A percentile compares a stretch with the other conserved stretches of the same genome.
phyloP scores from a whole-genome alignment of 2,329 filamentous ascomycete species.

The Aspergillus costaricaensis region DNA sequence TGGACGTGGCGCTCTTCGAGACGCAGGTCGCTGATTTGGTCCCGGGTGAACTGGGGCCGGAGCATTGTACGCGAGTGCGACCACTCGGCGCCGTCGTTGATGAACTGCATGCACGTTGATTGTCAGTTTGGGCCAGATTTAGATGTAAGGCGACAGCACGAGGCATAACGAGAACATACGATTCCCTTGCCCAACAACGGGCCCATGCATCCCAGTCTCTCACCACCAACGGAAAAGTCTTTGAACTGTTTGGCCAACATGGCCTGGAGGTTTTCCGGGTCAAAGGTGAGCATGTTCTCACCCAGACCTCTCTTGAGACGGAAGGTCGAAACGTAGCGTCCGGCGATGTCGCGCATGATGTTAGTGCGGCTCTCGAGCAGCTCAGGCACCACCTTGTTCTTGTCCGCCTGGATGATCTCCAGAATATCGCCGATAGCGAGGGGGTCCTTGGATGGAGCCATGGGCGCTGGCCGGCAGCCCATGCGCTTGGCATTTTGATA shows the following conservation, averaged over 20 bases:
- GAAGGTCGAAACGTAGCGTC: constrained; percentile 30
- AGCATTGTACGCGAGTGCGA: constrained; percentile 77
- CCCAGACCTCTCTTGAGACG: constrained; percentile 23
- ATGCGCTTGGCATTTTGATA: no score
- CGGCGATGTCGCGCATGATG: constrained; percentile 24
- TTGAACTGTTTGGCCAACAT: constrained; percentile 79
- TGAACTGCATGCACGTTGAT: constrained; percentile 38
- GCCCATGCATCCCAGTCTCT: constrained; percentile 64
- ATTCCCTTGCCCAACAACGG: constrained; percentile 49
- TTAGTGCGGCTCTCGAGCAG: constrained; percentile 24
- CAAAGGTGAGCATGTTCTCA: constrained; percentile 32
- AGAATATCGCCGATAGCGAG: constrained; percentile 23
- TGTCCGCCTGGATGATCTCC: constrained; percentile 31
- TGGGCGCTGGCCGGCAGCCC: no score
- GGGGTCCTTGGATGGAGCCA: no score
- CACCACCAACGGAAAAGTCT: constrained; percentile 77
- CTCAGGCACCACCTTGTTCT: constrained; percentile 26
- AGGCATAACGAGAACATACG: constrained; percentile 27
- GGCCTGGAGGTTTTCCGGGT: constrained; percentile 72
- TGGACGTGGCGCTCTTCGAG: constrained; percentile 79
- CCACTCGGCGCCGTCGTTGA: constrained; percentile 77
- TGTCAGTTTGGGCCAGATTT: neutral
- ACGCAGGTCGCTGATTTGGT: constrained; percentile 78
- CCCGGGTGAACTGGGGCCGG: constrained; percentile 81
- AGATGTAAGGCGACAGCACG: rapidly evolving